These are phyloP conservation scores for Scleroderma citrinum DNA, from an alignment of 768 basidiomycete species.

Conservation along the genomic window DNA sequence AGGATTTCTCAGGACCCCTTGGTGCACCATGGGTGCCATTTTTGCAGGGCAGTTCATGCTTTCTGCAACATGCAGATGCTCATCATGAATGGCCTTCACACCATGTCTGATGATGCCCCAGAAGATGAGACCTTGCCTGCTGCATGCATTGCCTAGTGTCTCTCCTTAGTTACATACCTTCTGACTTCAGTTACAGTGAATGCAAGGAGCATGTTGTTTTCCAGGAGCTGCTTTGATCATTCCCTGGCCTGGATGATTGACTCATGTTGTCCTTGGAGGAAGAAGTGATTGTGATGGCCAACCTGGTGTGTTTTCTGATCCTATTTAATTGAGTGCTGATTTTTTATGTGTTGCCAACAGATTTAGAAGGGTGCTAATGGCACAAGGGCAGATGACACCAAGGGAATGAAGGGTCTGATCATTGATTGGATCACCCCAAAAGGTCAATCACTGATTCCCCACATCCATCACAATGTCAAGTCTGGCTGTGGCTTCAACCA, in stretches of 20 bases:
- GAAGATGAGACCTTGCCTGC: neutral
- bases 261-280: conserved; percentile 10
- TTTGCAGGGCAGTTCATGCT: conserved; percentile 13
- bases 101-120: neutral
- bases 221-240: conserved; percentile 5
- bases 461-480: conserved; percentile 9
- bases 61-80: conserved; percentile 18
- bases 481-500: conserved; percentile 12
- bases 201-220: conserved; percentile 3
- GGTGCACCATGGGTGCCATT: conserved; percentile 19
- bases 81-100: conserved; percentile 6
- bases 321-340: neutral
- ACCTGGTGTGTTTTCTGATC: conserved; percentile 8
- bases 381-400: conserved; percentile 12
- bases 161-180: neutral
- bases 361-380: conserved; percentile 19
- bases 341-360: conserved; percentile 5
- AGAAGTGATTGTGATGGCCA: conserved; percentile 9
- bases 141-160: neutral
- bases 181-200: neutral
- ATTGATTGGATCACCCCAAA: conserved; percentile 22
- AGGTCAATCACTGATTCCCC: conserved; percentile 8
- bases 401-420: conserved; percentile 14
- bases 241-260: conserved; percentile 12
- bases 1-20: conserved; percentile 9